Conservation (phyloP, 1,139 yeast genomes). For the Spathaspora sp. region DNA sequence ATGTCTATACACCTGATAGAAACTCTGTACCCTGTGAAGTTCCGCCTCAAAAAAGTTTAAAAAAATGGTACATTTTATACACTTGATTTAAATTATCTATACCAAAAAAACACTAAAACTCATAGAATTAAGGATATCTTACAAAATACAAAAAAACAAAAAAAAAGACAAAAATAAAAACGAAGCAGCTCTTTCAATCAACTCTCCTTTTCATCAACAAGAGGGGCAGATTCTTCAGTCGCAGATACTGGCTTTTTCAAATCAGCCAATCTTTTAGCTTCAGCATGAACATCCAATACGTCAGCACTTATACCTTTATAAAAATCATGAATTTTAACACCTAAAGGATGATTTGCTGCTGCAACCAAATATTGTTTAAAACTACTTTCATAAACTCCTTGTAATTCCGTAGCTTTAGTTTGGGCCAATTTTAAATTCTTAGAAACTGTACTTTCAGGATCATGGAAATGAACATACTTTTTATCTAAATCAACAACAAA, state of each 20-base stretch:
- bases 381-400: constrained; percentile 13
- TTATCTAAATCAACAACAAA: constrained; percentile 57
- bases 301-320: constrained; percentile 52
- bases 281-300: constrained; percentile 65
- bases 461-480: constrained; percentile 53
- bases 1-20: neutral
- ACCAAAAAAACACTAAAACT: constrained; percentile 5
- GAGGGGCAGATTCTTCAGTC: constrained; percentile 1
- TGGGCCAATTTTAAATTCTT: constrained; percentile 17
- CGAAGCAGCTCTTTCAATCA: neutral
- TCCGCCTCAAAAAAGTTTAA: neutral
- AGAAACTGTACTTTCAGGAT: constrained; percentile 16
- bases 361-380: constrained; percentile 36
- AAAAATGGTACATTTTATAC: neutral
- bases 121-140: neutral
- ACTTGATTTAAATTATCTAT: neutral
- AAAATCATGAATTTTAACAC: constrained; percentile 38
- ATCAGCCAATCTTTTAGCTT: constrained; percentile 69
- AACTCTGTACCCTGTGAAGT: neutral
- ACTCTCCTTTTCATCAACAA: neutral
- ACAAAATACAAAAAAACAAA: neutral
- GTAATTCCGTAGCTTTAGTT: constrained; percentile 7
- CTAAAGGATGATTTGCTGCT: constrained; percentile 36
- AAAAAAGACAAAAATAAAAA: neutral
- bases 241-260: constrained; percentile 38